phyloP scores from a whole-genome alignment of 495 filamentous ascomycete genomes.

The Aspergillus saccharolyticus region DNA sequence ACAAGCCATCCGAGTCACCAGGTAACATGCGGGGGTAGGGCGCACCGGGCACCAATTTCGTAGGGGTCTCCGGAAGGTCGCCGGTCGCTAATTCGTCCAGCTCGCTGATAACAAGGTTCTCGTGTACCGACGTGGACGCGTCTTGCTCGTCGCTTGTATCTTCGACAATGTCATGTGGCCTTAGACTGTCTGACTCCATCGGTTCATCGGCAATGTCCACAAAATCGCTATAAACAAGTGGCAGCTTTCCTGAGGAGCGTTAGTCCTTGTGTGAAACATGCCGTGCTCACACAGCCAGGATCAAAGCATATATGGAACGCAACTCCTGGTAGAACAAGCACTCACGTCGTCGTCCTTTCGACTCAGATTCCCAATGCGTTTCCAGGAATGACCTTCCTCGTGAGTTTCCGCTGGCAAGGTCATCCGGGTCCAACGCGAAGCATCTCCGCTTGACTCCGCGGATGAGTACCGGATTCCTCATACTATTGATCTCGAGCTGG shows the following conservation, averaged over 20 bases:
- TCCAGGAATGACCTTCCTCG: conserved; percentile 35
- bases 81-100: conserved; percentile 15
- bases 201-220: conserved; percentile 13
- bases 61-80: conserved; percentile 9
- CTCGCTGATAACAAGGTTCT: neutral
- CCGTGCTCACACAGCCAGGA: neutral
- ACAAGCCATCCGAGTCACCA: conserved; percentile 12
- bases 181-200: conserved; percentile 10
- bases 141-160: conserved; percentile 9
- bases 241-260: conserved; percentile 34
- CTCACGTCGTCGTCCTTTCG: conserved; percentile 38
- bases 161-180: conserved; percentile 2
- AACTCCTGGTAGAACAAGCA: neutral
- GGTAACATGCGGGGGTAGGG: conserved; percentile 23
- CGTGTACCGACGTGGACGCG: conserved; percentile 21
- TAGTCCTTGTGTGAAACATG: neutral
- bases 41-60: conserved; percentile 10
- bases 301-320: neutral
- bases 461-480: conserved; percentile 24
- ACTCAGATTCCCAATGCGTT: conserved; percentile 37
- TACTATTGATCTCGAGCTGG: conserved; percentile 31
- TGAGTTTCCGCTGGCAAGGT: conserved; percentile 6
- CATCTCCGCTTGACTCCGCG: conserved; percentile 47
- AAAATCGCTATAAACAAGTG: conserved; percentile 24
- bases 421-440: conserved; percentile 17